Percentiles rank a stretch among this genome's conserved stretches.
These are phyloP conservation scores for Sungouiella blattae DNA, from an alignment of 805 yeast genomes.

Conservation along the genomic window DNA sequence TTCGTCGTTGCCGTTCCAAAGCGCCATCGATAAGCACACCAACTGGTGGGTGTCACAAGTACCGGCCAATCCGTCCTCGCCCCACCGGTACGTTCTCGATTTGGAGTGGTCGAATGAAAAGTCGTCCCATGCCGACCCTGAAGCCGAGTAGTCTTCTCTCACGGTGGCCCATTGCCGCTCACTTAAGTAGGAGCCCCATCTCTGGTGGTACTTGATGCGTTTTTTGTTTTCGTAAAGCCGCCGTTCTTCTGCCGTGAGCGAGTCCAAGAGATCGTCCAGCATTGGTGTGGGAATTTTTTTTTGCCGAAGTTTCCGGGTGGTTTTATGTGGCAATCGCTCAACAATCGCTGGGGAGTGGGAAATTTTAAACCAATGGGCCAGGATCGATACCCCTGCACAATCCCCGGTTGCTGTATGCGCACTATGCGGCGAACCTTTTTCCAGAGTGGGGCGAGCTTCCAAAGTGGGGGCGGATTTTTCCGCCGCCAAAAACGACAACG, in stretches of 20 bases:
- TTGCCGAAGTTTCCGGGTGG: too few species aligned
- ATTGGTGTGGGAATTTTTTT: too few species aligned
- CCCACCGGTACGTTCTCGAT: slow-evolving; percentile 86
- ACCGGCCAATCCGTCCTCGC: slow-evolving; percentile 93
- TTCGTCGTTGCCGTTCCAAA: slow-evolving; percentile 89
- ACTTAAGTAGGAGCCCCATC: slow-evolving; percentile 89
- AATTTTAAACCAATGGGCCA: too few species aligned
- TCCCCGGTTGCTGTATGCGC: too few species aligned
- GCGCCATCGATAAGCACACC: slow-evolving; percentile 72
- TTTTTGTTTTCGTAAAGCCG: slow-evolving; percentile 32
- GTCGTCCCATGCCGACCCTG: slow-evolving; percentile 88
- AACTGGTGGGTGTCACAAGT: slow-evolving; percentile 79
- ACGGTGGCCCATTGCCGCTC: slow-evolving; percentile 78
- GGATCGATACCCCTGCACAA: too few species aligned
- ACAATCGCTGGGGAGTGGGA: too few species aligned
- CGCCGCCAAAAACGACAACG: too few species aligned
- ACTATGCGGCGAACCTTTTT: too few species aligned
- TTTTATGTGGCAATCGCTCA: too few species aligned
- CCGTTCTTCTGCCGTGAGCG: slow-evolving; percentile 36
- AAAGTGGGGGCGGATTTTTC: too few species aligned
- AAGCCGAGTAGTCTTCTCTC: slow-evolving; percentile 79
- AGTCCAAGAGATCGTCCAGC: slow-evolving; percentile 7
- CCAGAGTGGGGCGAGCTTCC: too few species aligned
- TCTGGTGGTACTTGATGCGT: slow-evolving; percentile 60
- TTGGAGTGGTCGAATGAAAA: slow-evolving; percentile 84